Evolutionary conservation across 2,329 filamentous ascomycete genomes (phyloP).

Genomic region (Colletotrichum somersetense): DNA sequence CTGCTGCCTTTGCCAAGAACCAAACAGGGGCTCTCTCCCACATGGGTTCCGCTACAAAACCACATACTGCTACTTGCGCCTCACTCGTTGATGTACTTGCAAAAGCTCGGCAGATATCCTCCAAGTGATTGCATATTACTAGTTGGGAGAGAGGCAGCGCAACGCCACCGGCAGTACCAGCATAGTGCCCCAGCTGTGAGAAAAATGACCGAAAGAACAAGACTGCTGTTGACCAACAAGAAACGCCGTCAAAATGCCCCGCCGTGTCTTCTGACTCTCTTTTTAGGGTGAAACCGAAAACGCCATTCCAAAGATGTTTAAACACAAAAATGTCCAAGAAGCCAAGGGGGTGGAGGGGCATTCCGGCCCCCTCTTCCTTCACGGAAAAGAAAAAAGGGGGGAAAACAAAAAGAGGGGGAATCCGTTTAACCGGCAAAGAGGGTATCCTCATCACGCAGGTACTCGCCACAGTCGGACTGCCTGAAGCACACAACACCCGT

Average conservation of each 20-base stretch:
- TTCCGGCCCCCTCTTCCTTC: background rate
- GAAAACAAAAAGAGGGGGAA: background rate
- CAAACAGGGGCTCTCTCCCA: background rate
- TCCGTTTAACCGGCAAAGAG: conserved; percentile 67
- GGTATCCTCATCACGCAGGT: conserved; percentile 84
- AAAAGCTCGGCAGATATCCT: background rate
- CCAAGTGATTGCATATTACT: background rate
- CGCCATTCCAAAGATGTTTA: conserved; percentile 31
- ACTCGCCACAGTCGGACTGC: conserved; percentile 95
- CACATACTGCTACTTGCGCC: background rate
- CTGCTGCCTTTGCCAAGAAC: conserved; percentile 5
- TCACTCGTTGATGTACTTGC: background rate
- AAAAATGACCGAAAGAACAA: conserved; percentile 20
- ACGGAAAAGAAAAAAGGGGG: background rate
- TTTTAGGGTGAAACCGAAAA: conserved; percentile 32
- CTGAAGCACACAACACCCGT: conserved; percentile 91
- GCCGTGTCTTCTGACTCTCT: conserved; percentile 32
- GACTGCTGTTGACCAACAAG: conserved; percentile 34
- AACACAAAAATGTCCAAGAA: conserved; percentile 14
- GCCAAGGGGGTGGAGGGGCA: conserved; percentile 3
- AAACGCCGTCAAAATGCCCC: conserved; percentile 41
- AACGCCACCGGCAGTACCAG: conserved; percentile 23
- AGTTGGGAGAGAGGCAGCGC: background rate
- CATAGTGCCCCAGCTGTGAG: background rate
- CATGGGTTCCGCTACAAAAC: background rate